Evolutionary conservation across 257 asterid genomes (phyloP).

Genomic region (Penstemon eatonii): DNA sequence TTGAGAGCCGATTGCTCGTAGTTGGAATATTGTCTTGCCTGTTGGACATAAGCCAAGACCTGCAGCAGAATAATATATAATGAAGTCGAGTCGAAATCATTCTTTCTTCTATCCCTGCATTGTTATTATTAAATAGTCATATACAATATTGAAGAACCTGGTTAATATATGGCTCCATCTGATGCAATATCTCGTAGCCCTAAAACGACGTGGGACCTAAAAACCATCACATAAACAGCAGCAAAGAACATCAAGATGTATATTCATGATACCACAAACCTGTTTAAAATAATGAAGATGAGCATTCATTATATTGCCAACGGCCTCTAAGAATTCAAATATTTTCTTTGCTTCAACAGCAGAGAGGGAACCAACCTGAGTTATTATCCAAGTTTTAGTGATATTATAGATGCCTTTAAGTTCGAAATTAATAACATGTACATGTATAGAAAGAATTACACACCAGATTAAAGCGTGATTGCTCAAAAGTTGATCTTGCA

Average conservation of each 20-base stretch:
- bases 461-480: constrained; percentile 92
- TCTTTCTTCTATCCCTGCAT: too few relatives aligned
- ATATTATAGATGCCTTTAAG: constrained; percentile 2
- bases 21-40: constrained; percentile 68
- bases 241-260: constrained; percentile 3
- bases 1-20: constrained; percentile 75
- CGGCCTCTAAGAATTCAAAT: constrained; percentile 83
- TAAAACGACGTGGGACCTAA: constrained; percentile 39
- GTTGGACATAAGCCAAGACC: constrained; percentile 80
- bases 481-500: constrained; percentile 84
- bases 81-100: too few relatives aligned
- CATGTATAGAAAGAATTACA: constrained; percentile 30
- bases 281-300: constrained; percentile 86
- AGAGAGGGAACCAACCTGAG: constrained; percentile 82
- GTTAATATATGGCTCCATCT: constrained; percentile 90
- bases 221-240: constrained; percentile 4
- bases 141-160: constrained; percentile 51
- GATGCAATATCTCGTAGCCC: constrained; percentile 92
- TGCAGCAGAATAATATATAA: constrained; percentile 25
- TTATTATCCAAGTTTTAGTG: constrained; percentile 26
- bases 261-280: constrained; percentile 40
- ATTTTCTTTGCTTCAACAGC: constrained; percentile 90
- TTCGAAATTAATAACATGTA: not conserved
- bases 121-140: not conserved
- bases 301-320: constrained; percentile 83